phyloP scores from a whole-genome alignment of 768 basidiomycete species.

The Boletus rubescentipes region DNA sequence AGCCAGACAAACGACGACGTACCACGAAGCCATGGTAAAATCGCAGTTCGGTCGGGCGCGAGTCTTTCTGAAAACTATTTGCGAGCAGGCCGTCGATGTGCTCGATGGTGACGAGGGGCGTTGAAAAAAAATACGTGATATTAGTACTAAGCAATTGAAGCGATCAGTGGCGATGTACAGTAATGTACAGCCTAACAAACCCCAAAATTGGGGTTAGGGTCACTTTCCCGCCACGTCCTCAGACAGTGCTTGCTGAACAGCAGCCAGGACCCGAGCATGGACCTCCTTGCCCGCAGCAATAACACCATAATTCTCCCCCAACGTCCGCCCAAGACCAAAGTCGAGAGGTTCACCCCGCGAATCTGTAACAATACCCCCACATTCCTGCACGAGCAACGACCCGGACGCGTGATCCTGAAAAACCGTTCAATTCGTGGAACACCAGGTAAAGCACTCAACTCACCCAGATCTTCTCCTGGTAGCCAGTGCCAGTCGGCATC shows the following conservation, averaged over 20 bases:
- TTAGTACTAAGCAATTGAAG: no score
- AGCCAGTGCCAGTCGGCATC: conserved; percentile 75
- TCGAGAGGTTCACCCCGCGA: conserved; percentile 75
- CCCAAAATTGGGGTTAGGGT: not conserved
- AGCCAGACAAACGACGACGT: not conserved
- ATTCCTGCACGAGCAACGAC: conserved; percentile 78
- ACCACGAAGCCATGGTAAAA: conserved; percentile 19
- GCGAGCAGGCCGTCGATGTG: no score
- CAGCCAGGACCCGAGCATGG: conserved; percentile 68
- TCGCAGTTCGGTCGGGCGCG: not conserved
- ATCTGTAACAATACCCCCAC: conserved; percentile 87
- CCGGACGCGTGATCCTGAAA: conserved; percentile 89
- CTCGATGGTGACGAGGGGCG: no score
- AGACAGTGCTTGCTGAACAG: conserved; percentile 62
- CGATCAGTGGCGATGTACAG: no score
- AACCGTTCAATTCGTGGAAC: not conserved
- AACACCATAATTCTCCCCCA: conserved; percentile 86
- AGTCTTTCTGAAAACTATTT: no score
- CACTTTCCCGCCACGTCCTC: conserved; percentile 1
- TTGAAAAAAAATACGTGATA: no score
- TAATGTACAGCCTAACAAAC: not conserved
- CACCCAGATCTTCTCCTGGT: conserved; percentile 97
- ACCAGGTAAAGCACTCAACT: conserved; percentile 8
- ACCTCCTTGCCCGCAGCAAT: conserved; percentile 76
- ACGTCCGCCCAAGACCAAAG: conserved; percentile 83